phyloP scores from a whole-genome alignment of 441 rosid species.

The Brassica balearica region DNA sequence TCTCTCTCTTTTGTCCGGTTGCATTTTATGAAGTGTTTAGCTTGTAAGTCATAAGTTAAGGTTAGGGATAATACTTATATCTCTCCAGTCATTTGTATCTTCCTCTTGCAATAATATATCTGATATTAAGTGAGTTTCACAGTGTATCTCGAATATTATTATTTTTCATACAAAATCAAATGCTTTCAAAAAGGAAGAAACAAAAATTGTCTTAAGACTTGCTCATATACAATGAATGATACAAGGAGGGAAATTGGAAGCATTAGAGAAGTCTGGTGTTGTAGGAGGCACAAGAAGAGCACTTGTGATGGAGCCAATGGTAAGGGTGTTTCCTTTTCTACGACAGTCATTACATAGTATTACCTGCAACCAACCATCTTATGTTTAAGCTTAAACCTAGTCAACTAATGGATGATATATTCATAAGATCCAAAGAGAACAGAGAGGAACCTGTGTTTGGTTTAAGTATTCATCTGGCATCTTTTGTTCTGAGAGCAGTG shows the following conservation, averaged over 20 bases:
- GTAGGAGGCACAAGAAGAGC: constrained; percentile 72
- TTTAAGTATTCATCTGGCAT: constrained; percentile 70
- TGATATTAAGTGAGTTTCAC: background rate
- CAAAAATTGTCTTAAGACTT: constrained; percentile 1
- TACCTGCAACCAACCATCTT: constrained; percentile 46
- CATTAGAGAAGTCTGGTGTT: constrained; percentile 69
- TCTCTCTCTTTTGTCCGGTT: background rate
- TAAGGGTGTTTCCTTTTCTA: constrained; percentile 69
- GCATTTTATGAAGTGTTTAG: constrained; percentile 17
- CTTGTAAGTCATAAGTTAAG: constrained; percentile 31
- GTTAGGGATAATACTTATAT: constrained; percentile 4
- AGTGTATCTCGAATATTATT: background rate
- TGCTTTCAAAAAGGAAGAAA: constrained; percentile 10
- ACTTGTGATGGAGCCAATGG: constrained; percentile 86
- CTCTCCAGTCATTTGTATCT: constrained; percentile 16
- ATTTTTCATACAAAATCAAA: constrained; percentile 22
- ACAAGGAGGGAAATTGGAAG: constrained; percentile 35
- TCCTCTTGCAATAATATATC: constrained; percentile 11
- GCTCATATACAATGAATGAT: background rate
- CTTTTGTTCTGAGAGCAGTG: constrained; percentile 73
- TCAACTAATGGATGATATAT: too few relatives aligned
- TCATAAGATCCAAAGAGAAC: background rate
- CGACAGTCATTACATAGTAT: constrained; percentile 87
- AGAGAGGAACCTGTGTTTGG: constrained; percentile 68
- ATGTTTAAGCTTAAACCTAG: too few relatives aligned